Base-by-base conservation (phyloP, 495 filamentous ascomycete species). In the Hypoxylon cercidicola region DNA sequence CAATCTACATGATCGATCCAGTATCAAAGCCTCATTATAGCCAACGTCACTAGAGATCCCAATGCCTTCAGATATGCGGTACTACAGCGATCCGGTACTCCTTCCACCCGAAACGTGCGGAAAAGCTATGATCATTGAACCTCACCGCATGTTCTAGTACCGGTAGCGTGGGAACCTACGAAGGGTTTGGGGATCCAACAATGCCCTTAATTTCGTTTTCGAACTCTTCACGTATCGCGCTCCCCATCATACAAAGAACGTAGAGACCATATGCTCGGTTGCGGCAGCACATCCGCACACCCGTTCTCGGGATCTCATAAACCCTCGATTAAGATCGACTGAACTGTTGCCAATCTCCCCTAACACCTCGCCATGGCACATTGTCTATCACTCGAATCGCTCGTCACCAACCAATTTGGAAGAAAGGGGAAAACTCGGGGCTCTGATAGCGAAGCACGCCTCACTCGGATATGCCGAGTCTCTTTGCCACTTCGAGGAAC, bases 401-500 rank as follows among this genome's bases (percentile, higher is more conserved):
- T 49, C 25, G 37, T 37, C 45, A 45, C 52, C 40, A 44, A 49
- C 50, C 51, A 12, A 25, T 12, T 34, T 11, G 19, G 21, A 54
- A 49, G 19, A 58, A 43, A 18, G n/a, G 28, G 13, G 43, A 7
- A 19, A 37, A 47, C 37, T 23, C 20, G 34, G 30, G 19, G 32
- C 40, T 30, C 21, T 45, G 28, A 25, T 8, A 43, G 3, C 45
- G 25, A 56, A 37, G 37, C 52, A 18, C 30, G n/a, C 13, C 18
- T 70, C 41, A 52, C 62, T 65, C 57, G 41, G 69, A 23, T 40
- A 74, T 53, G 49, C 81, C 79, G 74, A 83, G 73, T 65, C 75
- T 76, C 66, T 74, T 75, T 11, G 84, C 86, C 10, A 87, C 73
- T 62, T 82, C 81, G 35, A 82, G 44, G 59, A 89, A 84, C 4